phyloP scores from a whole-genome alignment of 306 rosid species.

The Leucaena leucocephala region DNA sequence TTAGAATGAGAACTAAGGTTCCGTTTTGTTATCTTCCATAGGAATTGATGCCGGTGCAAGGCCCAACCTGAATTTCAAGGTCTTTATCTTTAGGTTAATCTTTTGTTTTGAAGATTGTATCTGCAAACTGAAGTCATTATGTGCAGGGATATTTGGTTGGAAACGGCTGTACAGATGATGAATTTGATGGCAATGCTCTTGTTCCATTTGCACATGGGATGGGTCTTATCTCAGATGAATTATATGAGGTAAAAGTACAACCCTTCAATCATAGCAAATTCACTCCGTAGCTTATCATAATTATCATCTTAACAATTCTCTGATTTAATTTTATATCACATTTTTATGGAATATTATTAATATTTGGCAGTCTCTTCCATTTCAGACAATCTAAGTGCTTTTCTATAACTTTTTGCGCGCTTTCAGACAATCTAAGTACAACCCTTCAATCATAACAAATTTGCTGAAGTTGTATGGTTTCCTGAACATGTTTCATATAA shows the following conservation, averaged over 20 bases:
- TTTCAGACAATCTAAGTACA: neutral
- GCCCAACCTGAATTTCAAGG: conserved; percentile 72
- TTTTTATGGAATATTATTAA: neutral
- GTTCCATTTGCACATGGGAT: conserved; percentile 94
- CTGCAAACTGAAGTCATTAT: conserved; percentile 3
- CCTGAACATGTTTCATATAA: conserved; percentile 37
- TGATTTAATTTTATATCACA: neutral
- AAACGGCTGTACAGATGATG: conserved; percentile 81
- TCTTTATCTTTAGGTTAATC: conserved; percentile 15
- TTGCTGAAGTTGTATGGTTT: conserved; percentile 2
- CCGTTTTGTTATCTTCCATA: conserved; percentile 30
- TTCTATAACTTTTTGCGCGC: conserved; percentile 1
- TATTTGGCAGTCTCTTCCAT: neutral
- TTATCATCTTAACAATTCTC: conserved; percentile 27
- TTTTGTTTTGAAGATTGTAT: conserved; percentile 24
- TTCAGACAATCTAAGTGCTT: conserved; percentile 1
- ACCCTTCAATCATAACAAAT: neutral
- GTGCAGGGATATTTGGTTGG: conserved; percentile 92
- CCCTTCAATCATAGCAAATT: neutral
- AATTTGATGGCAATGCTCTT: conserved; percentile 84
- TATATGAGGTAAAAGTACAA: conserved; percentile 63
- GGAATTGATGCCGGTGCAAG: conserved; percentile 50
- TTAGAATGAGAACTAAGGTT: conserved; percentile 8
- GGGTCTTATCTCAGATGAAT: conserved; percentile 86
- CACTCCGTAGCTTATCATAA: conserved; percentile 3